Evolutionary conservation across 208 protist genomes (phyloP).

Genomic region (Acanthamoeba castellanii): DNA sequence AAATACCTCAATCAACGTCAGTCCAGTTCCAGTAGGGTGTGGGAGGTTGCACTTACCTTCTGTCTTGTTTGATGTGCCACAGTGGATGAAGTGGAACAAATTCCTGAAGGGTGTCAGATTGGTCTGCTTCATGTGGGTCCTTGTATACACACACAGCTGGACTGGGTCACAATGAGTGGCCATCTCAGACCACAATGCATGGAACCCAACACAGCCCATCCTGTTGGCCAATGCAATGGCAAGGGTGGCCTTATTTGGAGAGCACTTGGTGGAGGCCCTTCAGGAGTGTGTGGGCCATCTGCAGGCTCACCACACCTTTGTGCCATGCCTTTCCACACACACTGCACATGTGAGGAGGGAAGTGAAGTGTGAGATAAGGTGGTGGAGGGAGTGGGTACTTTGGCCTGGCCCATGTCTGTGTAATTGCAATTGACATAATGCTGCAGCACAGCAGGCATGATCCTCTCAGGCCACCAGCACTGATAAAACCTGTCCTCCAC

Average conservation of each 20-base stretch:
- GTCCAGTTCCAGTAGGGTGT: background rate
- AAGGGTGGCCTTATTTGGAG: background rate
- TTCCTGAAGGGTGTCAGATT: background rate
- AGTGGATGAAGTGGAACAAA: background rate
- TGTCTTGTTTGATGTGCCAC: no score
- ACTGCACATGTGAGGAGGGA: no score
- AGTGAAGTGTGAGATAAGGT: no score
- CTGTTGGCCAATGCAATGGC: background rate
- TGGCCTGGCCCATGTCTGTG: background rate
- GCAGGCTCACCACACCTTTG: no score
- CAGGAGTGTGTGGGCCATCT: background rate
- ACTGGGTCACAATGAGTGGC: background rate
- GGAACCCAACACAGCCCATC: background rate
- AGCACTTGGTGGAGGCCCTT: background rate
- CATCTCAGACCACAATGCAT: background rate
- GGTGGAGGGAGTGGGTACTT: background rate
- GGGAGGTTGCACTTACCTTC: no score
- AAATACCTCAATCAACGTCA: no score
- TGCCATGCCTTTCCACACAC: no score
- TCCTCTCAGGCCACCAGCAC: background rate
- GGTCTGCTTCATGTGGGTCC: background rate
- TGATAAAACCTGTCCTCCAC: constrained; percentile 20
- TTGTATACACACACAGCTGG: background rate
- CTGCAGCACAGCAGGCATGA: background rate
- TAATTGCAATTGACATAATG: background rate